phyloP scores from a whole-genome alignment of 768 basidiomycete genomes.

The Rhodotorula graminis region DNA sequence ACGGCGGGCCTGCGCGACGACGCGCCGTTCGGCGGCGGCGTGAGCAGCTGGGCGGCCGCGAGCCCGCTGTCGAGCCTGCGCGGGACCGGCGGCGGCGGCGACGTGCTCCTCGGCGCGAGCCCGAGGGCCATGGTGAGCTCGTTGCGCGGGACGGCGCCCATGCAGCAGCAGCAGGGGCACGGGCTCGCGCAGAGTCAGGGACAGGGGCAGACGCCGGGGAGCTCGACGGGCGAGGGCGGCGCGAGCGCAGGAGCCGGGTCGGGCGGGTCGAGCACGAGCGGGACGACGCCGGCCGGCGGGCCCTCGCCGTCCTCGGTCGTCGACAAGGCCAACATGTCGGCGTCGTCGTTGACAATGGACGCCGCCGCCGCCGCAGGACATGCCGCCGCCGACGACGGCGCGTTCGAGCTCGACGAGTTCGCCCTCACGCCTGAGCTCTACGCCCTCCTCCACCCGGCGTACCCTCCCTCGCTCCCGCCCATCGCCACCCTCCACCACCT shows the following conservation, averaged over 20 bases:
- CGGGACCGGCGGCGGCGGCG: background rate
- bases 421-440: slow-evolving; percentile 22
- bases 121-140: background rate
- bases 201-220: background rate
- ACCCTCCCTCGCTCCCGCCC: slow-evolving; percentile 27
- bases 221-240: too few species aligned
- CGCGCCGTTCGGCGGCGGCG: too few species aligned
- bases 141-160: background rate
- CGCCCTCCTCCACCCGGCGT: slow-evolving; percentile 27
- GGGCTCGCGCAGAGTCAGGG: too few species aligned
- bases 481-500: slow-evolving; percentile 18
- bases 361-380: background rate
- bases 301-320: background rate
- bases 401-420: slow-evolving; percentile 11
- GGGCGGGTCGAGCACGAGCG: background rate
- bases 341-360: too few species aligned
- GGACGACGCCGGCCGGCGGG: background rate
- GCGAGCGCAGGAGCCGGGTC: too few species aligned
- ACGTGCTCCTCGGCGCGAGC: background rate
- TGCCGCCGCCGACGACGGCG: background rate
- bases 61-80: slow-evolving; percentile 1
- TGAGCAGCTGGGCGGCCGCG: background rate
- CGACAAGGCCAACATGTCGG: too few species aligned
- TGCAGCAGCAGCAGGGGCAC: background rate
- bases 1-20: background rate